Conservation (phyloP, 257 asterid genomes). For the Nyctanthes arbortristis region DNA sequence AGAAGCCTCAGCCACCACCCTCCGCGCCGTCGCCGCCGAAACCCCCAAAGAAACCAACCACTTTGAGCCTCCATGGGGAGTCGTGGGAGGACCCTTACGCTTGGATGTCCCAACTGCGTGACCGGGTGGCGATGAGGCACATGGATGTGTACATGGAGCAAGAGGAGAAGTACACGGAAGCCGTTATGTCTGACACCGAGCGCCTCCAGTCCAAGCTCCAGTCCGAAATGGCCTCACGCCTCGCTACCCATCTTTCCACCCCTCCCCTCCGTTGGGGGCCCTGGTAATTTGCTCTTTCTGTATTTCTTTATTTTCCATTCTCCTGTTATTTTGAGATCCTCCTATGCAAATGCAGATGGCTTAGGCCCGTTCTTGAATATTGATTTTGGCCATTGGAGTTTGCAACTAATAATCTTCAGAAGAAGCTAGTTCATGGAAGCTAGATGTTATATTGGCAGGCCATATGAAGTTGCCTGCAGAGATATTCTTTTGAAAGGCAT, state of each 20-base stretch:
- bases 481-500: background rate
- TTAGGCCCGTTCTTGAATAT: too few relatives aligned
- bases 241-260: slow-evolving; percentile 72
- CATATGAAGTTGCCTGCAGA: background rate
- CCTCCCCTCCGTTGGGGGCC: slow-evolving; percentile 95
- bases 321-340: too few relatives aligned
- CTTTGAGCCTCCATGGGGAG: slow-evolving; percentile 67
- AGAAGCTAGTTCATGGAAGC: too few relatives aligned
- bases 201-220: slow-evolving; percentile 82
- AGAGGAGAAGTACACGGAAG: slow-evolving; percentile 96
- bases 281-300: slow-evolving; percentile 49
- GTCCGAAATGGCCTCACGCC: slow-evolving; percentile 82
- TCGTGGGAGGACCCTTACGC: slow-evolving; percentile 85
- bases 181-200: slow-evolving; percentile 79
- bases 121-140: slow-evolving; percentile 92
- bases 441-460: too few relatives aligned
- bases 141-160: slow-evolving; percentile 98
- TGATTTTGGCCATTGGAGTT: too few relatives aligned
- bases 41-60: slow-evolving; percentile 81
- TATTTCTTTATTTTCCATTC: too few relatives aligned
- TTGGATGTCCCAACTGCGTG: slow-evolving; percentile 92
- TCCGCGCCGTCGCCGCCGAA: slow-evolving; percentile 77
- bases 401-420: too few relatives aligned
- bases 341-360: too few relatives aligned
- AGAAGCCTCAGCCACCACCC: slow-evolving; percentile 60